Conservation (phyloP, 2,329 filamentous ascomycete genomes). For the Aspergillus chevalieri region DNA sequence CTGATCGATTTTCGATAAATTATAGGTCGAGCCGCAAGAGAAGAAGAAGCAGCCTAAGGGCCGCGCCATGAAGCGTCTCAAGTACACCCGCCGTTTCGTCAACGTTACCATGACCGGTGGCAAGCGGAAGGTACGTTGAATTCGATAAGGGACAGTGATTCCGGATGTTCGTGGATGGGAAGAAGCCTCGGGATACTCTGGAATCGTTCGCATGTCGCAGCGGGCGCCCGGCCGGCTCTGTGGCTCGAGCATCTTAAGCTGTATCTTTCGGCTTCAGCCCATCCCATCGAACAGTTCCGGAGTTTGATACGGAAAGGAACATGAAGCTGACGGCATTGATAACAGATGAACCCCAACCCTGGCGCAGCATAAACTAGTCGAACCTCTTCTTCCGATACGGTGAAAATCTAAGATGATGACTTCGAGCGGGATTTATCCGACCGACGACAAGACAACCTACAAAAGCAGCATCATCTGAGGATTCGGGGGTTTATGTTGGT, state of each 20-base stretch:
- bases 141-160: neutral
- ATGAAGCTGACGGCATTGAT: neutral
- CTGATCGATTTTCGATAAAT: neutral
- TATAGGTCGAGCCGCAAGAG: slow-evolving; percentile 45
- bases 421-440: neutral
- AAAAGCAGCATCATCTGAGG: neutral
- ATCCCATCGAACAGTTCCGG: no score
- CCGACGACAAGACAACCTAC: neutral
- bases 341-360: slow-evolving; percentile 81
- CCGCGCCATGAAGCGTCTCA: slow-evolving; percentile 92
- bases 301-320: neutral
- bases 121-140: slow-evolving; percentile 79
- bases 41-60: slow-evolving; percentile 97
- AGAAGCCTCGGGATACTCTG: no score
- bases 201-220: no score
- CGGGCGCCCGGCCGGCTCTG: neutral
- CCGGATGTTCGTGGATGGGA: no score
- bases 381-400: slow-evolving; percentile 4
- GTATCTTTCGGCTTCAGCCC: no score
- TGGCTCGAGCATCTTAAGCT: no score
- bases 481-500: slow-evolving; percentile 1
- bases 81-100: slow-evolving; percentile 95
- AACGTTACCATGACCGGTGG: slow-evolving; percentile 96
- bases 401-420: slow-evolving; percentile 3
- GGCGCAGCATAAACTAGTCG: neutral